These are phyloP conservation scores for Neofusicoccum cordaticola DNA, from an alignment of 2,329 filamentous ascomycete genomes.

Conservation along the genomic window DNA sequence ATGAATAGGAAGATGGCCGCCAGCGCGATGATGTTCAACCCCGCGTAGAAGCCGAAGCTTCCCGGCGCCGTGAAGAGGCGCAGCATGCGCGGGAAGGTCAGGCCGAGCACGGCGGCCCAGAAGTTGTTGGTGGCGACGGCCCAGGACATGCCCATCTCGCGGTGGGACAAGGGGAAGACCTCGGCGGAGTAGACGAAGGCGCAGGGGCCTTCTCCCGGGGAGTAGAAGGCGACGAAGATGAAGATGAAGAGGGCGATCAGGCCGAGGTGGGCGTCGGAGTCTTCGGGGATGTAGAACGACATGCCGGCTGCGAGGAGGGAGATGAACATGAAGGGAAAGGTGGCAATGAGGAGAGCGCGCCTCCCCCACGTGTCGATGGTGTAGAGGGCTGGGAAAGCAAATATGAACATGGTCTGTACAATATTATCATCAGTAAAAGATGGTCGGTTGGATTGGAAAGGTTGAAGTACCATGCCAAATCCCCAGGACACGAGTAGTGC, in stretches of 20 bases:
- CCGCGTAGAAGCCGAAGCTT: slow-evolving; percentile 62
- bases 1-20: slow-evolving; percentile 31
- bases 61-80: slow-evolving; percentile 33
- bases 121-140: slow-evolving; percentile 41
- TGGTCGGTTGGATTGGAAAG: slow-evolving; percentile 20
- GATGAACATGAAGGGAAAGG: slow-evolving; percentile 49
- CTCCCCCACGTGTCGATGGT: slow-evolving; percentile 42
- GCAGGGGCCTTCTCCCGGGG: slow-evolving; percentile 36
- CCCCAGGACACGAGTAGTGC: too few species aligned
- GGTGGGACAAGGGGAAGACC: slow-evolving; percentile 37
- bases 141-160: slow-evolving; percentile 41
- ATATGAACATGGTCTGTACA: slow-evolving; percentile 47
- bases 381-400: slow-evolving; percentile 46
- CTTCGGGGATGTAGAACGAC: slow-evolving; percentile 34
- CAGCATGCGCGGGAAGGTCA: slow-evolving; percentile 40
- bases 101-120: slow-evolving; percentile 39
- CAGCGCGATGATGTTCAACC: slow-evolving; percentile 28
- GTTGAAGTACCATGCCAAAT: too few species aligned
- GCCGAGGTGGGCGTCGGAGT: slow-evolving; percentile 25
- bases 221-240: slow-evolving; percentile 54
- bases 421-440: slow-evolving; percentile 33
- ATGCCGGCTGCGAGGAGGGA: slow-evolving; percentile 50
- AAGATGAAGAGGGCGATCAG: slow-evolving; percentile 43
- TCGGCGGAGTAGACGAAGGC: slow-evolving; percentile 36
- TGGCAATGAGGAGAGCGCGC: slow-evolving; percentile 43